Base-by-base conservation (phyloP, 495 filamentous ascomycete genomes). In the Aspergillus sclerotioniger region DNA sequence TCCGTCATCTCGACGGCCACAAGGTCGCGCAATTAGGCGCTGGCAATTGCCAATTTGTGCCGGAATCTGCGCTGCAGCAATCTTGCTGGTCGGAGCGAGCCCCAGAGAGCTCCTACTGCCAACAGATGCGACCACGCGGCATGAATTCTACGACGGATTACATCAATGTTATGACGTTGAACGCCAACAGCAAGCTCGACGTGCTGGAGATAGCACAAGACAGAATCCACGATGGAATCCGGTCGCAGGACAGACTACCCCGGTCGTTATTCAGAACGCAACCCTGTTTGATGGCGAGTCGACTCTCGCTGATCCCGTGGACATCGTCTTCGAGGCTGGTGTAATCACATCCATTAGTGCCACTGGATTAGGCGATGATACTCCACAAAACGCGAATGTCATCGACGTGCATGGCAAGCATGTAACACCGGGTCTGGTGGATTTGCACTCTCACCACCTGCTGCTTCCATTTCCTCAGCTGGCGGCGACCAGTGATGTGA, bases 401-500 rank as follows among this genome's bases (percentile, higher is more conserved):
- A 45, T 45, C 41, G 41, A 45, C 13, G 41, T n/a, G 1, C 41
- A 45, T 13, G 84, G 86, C 12, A 72, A 78, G n/a, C 81, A 72
- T 35, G 70, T 89, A 6, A 89, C 86, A 5, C 76, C 76, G 13
- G 86, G 85, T 39, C 80, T 88, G 56, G 82, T 88, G 35, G 85
- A 88, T 62, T 85, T 89, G 82, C 86, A 89, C 69, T 81, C 76
- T 39, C 86, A 89, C 68, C 66, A 67, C 52, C 44, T 64, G 16
- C 43, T 62, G 17, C 25, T 56, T 10, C 50, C 48, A 16, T 64
- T 60, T 39, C 66, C 70, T 3, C 67, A 59, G 17, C 59, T 70
- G n/a, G 57, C 59, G 20, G 56, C 61, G 4, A 58, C 68, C 13
- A 60, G 52, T 2, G 65, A 67, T 49, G 59, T 70, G 1, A 58